Percentiles rank a stretch among this genome's conserved stretches.
Conservation (phyloP, 768 basidiomycete genomes). For the Clathrus columnatus region DNA sequence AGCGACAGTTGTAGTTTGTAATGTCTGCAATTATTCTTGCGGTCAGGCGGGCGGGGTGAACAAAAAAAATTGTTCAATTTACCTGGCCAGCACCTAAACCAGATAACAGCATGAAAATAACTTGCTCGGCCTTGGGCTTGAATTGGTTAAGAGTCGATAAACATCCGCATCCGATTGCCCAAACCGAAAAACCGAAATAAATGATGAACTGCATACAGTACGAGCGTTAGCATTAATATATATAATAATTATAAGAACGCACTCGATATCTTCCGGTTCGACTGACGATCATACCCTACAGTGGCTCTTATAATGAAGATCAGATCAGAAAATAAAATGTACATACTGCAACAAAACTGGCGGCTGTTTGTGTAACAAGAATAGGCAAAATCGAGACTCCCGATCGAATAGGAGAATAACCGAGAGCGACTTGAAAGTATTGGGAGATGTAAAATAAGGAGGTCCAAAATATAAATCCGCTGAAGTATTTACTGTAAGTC, state of each 20-base stretch:
- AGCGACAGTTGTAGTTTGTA: slow-evolving; percentile 60
- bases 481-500: slow-evolving; percentile 14
- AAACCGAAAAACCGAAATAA: slow-evolving; percentile 54
- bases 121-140: slow-evolving; percentile 41
- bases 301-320: not conserved
- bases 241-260: slow-evolving; percentile 10
- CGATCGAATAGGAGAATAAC: slow-evolving; percentile 52
- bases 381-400: slow-evolving; percentile 63
- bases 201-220: slow-evolving; percentile 38
- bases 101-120: slow-evolving; percentile 52
- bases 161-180: slow-evolving; percentile 63
- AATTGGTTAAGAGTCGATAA: slow-evolving; percentile 51
- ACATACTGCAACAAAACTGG: slow-evolving; percentile 46
- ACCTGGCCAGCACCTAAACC: slow-evolving; percentile 56
- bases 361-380: slow-evolving; percentile 52
- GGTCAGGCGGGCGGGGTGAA: not conserved
- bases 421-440: slow-evolving; percentile 67
- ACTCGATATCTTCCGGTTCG: slow-evolving; percentile 57
- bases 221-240: not conserved
- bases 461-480: slow-evolving; percentile 54
- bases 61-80: slow-evolving; percentile 19
- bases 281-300: slow-evolving; percentile 52
- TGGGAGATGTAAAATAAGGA: slow-evolving; percentile 66
- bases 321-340: not conserved
- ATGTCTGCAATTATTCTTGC: slow-evolving; percentile 28